A percentile compares a stretch with the other conserved stretches of the same genome.
Conservation (phyloP, 345 rosid genomes). For the Citrus medica region DNA sequence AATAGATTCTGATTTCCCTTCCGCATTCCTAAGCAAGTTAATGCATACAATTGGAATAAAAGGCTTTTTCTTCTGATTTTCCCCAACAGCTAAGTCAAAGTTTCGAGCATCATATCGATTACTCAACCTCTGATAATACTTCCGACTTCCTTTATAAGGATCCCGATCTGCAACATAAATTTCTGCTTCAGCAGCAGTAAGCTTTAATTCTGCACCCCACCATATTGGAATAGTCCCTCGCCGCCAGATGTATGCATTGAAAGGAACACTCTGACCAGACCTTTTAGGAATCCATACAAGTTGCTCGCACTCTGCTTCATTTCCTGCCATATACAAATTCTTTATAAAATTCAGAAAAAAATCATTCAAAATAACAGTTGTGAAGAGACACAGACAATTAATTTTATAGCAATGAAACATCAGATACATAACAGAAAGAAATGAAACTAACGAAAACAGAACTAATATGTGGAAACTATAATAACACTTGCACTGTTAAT, state of each 20-base stretch:
- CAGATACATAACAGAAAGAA: slow-evolving; percentile 1
- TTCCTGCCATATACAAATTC: slow-evolving; percentile 60
- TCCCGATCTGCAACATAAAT: slow-evolving; percentile 83
- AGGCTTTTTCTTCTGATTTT: slow-evolving; percentile 61
- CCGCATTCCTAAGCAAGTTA: slow-evolving; percentile 83
- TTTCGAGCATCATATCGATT: slow-evolving; percentile 75
- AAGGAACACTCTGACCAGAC: slow-evolving; percentile 73
- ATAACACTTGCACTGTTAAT: not conserved
- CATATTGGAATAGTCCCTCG: slow-evolving; percentile 97
- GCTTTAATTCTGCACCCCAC: slow-evolving; percentile 99
- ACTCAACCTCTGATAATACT: slow-evolving; percentile 85
- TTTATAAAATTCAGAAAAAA: slow-evolving; percentile 28
- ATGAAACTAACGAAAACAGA: not conserved
- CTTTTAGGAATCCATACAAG: slow-evolving; percentile 88
- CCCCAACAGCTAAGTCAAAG: slow-evolving; percentile 50
- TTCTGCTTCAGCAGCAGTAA: slow-evolving; percentile 95
- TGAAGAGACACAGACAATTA: slow-evolving; percentile 4
- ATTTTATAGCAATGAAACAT: slow-evolving; percentile 5
- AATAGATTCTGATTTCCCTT: slow-evolving; percentile 88
- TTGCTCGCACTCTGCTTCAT: slow-evolving; percentile 98
- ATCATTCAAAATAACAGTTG: slow-evolving; percentile 16
- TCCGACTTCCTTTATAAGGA: slow-evolving; percentile 88
- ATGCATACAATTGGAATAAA: slow-evolving; percentile 81
- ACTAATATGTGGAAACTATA: not conserved
- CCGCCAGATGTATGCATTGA: slow-evolving; percentile 85